Base-by-base conservation (phyloP, 2,329 filamentous ascomycete genomes). In the Lasiodiplodia sp. region DNA sequence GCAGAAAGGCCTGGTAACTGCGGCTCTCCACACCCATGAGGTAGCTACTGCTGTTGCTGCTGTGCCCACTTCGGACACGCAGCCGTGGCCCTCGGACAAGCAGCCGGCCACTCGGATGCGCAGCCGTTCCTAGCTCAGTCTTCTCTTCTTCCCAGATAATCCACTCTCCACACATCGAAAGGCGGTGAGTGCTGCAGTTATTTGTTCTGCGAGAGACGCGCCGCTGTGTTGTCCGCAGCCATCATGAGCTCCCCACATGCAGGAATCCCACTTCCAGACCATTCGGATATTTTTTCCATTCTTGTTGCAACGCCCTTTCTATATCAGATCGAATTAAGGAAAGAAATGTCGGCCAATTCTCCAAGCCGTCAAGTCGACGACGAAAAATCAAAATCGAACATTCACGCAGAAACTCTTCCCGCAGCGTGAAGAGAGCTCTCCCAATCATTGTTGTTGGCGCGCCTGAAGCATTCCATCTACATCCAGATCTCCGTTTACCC, bases 251-350 rank as follows among this genome's bases (percentile, higher is more conserved):
- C 28, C 31, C 47, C 60, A 64, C 47, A 6, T 34, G 38, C 44
- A 28, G 47, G 60, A 64, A 64, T 31, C 51, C 23, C 60, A 7
- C n/a, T 64, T 64, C 60, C 60, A 64, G 28, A 14, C 8, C 28
- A 14, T n/a, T 52, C 60, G 60, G 60, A 38, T 31, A 16, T 23
- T 52, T 64, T 64, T 52, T 64, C 60, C 47, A 40, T 52, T 64
- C 51, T 14, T 38, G 60, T 38, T 12, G 8, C 7, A 10, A 11
- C 12, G 10, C 12, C 44, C n/a, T 62, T 63, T 51, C 58, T 31
- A 21, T 47, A 63, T 51, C 40, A 25, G n/a, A n/a, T 16, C 4
- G 16, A 31, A 47, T 47, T 23, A 23, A 31, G 57, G 57, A 28
- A 49, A 62, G 38, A 62, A n/a, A 49, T 31, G 38, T 49, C 57